Evolutionary conservation across 2,329 filamentous ascomycete species (phyloP), one percentile per base, ranked within the genome.

Genomic region (Monosporascus sp.): DNA sequence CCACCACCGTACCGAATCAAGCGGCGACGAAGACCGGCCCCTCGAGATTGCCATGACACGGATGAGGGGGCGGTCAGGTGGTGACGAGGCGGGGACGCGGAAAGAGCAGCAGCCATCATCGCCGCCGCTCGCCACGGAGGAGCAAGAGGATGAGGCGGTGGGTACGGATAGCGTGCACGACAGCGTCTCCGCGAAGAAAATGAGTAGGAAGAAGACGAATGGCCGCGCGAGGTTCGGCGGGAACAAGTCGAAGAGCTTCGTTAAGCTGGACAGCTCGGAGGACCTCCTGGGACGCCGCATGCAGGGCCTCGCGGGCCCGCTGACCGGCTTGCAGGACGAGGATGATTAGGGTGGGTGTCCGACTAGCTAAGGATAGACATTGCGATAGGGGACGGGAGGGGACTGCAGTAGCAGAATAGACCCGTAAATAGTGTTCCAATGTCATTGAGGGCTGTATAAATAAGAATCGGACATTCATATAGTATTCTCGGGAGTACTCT

Each of bases 21-120:
- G 85, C 11, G 89, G 85, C 0, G 90, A 94, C 36, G 91, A 96
- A 58, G 91, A 95, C 50, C 73, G 77, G 20, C 89, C 90, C 3
- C 70, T 97, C 9, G 92, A 96, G 70, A 96, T 96, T 76, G 85
- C 80, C 61, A 82, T 86, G 75, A 80, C 78, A 14, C 74, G 73
- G 57, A 63, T 72, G 55, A 70, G 68, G 37, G 65, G 72, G 9
- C 67, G 72, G 8, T 66, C 71, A 51, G 58, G 62, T 35, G 57
- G 54, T 18, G 41, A 47, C 47, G 49, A 38, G 43, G 41, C 44
- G 54, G 53, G 17, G 56, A 41, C 15, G 3, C 24, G 35, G 15
- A 27, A 31, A 41, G 24, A 39, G 43, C 41, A 15, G 17, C 45
- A 47, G 35, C 27, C 38, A 14, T 24, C 49, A 44, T 9, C 45